Conservation (phyloP, 768 basidiomycete species). For the Tylopilus cervinicoccineus region DNA sequence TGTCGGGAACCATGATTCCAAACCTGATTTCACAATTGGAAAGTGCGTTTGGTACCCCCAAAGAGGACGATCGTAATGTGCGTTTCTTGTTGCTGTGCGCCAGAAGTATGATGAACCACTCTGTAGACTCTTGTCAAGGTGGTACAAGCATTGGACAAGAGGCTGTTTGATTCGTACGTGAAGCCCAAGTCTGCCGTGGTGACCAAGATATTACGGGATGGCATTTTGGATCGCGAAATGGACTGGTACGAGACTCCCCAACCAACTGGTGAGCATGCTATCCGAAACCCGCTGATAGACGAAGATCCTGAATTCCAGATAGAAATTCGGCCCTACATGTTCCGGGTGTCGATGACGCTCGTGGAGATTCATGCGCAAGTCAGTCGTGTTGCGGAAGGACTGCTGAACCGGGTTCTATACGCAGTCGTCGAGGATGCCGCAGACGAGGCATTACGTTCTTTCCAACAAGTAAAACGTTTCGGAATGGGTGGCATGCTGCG, state of each 20-base stretch:
- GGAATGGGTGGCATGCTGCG: conserved; percentile 99
- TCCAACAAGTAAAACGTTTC: conserved; percentile 85
- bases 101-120: background rate
- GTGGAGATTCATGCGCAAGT: conserved; percentile 93
- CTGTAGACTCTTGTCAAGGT: conserved; percentile 68
- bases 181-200: conserved; percentile 75
- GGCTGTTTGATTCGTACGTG: conserved; percentile 83
- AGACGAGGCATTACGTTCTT: conserved; percentile 76
- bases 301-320: conserved; percentile 13
- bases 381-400: conserved; percentile 68
- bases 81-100: conserved; percentile 5
- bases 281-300: background rate
- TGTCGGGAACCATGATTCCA: conserved; percentile 68
- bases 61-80: conserved; percentile 72
- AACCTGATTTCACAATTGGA: conserved; percentile 80
- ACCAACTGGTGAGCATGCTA: conserved; percentile 64
- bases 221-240: conserved; percentile 76
- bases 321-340: conserved; percentile 96
- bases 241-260: conserved; percentile 95
- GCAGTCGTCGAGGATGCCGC: conserved; percentile 81
- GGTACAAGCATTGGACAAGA: conserved; percentile 80
- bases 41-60: conserved; percentile 63
- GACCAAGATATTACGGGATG: conserved; percentile 64
- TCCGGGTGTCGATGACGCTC: conserved; percentile 79
- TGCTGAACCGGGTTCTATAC: conserved; percentile 79